Conservation (phyloP, 805 yeast genomes). For the Lipomyces kockii region DNA sequence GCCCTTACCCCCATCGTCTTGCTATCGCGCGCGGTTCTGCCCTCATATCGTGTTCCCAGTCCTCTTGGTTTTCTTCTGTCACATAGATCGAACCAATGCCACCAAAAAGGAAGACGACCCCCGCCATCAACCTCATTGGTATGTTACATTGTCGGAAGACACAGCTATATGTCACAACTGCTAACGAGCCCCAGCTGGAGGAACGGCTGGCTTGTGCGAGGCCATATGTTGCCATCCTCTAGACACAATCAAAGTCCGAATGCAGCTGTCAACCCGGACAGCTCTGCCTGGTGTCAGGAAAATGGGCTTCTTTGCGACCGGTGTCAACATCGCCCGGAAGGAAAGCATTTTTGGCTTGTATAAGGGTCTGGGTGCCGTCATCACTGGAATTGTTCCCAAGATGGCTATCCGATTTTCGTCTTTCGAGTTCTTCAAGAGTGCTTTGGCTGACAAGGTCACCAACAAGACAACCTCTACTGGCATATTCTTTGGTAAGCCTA, state of each 20-base stretch:
- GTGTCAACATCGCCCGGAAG: constrained; percentile 71
- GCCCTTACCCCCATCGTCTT: too few species aligned
- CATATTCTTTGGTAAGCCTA: constrained; percentile 57
- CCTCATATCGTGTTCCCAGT: too few species aligned
- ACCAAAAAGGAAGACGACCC: constrained; percentile 34
- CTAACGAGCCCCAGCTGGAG: constrained; percentile 66
- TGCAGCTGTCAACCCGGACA: constrained; percentile 83
- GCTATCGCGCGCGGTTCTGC: too few species aligned
- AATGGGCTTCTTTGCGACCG: constrained; percentile 87
- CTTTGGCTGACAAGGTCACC: constrained; percentile 51
- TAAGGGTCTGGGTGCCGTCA: constrained; percentile 96
- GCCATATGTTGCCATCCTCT: constrained; percentile 98
- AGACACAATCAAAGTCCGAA: constrained; percentile 95
- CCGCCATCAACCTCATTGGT: constrained; percentile 39
- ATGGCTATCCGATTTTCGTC: constrained; percentile 98
- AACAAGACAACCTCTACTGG: constrained; percentile 64
- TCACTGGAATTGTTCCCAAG: constrained; percentile 95
- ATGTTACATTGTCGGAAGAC: background rate
- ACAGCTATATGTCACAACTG: constrained; percentile 39
- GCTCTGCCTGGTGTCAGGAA: constrained; percentile 56
- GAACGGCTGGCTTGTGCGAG: constrained; percentile 95
- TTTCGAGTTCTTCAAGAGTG: constrained; percentile 81
- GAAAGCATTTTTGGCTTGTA: constrained; percentile 87
- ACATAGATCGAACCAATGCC: constrained; percentile 13
- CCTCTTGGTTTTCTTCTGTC: background rate